Evolutionary conservation across 139 green algal genomes (phyloP).

Genomic region (Coelastrella sp.): DNA sequence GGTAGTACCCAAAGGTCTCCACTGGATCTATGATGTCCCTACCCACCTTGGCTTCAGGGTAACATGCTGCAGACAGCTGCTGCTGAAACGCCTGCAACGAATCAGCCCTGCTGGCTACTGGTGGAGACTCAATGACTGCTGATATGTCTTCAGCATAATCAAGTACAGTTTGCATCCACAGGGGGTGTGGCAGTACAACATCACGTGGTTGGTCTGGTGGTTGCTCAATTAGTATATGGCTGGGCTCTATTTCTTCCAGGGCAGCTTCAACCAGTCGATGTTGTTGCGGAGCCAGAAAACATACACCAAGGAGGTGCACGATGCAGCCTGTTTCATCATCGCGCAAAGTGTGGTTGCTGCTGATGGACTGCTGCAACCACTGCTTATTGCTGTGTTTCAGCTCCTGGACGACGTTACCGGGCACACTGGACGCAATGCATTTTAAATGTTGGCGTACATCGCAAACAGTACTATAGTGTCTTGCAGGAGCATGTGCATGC

Average conservation of each 20-base stretch:
- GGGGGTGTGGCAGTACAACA: slow-evolving; percentile 8
- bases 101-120: background rate
- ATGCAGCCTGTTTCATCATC: slow-evolving; percentile 20
- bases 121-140: background rate
- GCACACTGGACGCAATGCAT: background rate
- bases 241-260: slow-evolving; percentile 1
- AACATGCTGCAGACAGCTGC: slow-evolving; percentile 6
- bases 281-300: slow-evolving; percentile 11
- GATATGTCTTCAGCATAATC: background rate
- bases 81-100: background rate
- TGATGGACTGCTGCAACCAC: slow-evolving; percentile 31
- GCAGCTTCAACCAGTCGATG: background rate
- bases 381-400: background rate
- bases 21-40: slow-evolving; percentile 20
- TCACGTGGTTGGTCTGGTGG: slow-evolving; percentile 5
- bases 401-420: background rate
- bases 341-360: background rate
- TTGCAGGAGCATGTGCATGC: too few relatives aligned
- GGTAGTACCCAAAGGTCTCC: slow-evolving; percentile 34
- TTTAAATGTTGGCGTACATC: too few relatives aligned
- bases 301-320: background rate
- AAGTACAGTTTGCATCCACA: slow-evolving; percentile 11
- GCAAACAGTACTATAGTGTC: too few relatives aligned
- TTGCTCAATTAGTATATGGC: slow-evolving; percentile 10
- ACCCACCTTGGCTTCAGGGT: slow-evolving; percentile 27